A percentile compares a stretch with the other conserved stretches of the same genome.
phyloP scores from a whole-genome alignment of 2,329 filamentous ascomycete species.

The Trichoderma breve region DNA sequence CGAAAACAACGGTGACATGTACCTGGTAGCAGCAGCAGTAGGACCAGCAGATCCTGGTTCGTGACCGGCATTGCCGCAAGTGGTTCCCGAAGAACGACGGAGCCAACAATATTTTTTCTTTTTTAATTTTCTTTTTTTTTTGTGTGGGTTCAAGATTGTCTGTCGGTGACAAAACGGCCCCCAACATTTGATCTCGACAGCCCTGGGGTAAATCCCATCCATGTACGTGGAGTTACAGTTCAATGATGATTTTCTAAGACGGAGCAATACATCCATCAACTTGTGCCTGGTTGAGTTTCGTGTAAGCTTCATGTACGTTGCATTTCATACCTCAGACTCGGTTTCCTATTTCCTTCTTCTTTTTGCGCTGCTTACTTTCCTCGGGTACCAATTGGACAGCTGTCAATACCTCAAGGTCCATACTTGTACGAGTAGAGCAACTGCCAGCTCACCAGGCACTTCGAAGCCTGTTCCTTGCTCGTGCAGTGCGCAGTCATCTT shows the following conservation, averaged over 20 bases:
- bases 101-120: not conserved
- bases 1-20: not conserved
- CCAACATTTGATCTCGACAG: not conserved
- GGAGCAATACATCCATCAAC: not conserved
- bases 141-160: not conserved
- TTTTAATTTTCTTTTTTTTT: not conserved
- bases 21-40: not conserved
- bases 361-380: not conserved
- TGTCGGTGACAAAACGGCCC: not conserved
- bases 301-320: not conserved
- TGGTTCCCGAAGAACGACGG: not conserved
- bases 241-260: not conserved
- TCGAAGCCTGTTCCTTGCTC: not conserved
- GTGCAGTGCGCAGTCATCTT: not conserved
- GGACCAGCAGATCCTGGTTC: not conserved
- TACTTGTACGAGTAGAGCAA: not conserved
- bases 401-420: not conserved
- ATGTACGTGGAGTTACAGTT: not conserved
- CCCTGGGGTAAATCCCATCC: not conserved
- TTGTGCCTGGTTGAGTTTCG: not conserved
- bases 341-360: not conserved
- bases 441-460: not conserved
- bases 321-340: no score
- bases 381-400: not conserved
- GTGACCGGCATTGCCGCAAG: constrained; percentile 12